Conservation (phyloP, 805 yeast species). For the Cyberlindnera amylophila region DNA sequence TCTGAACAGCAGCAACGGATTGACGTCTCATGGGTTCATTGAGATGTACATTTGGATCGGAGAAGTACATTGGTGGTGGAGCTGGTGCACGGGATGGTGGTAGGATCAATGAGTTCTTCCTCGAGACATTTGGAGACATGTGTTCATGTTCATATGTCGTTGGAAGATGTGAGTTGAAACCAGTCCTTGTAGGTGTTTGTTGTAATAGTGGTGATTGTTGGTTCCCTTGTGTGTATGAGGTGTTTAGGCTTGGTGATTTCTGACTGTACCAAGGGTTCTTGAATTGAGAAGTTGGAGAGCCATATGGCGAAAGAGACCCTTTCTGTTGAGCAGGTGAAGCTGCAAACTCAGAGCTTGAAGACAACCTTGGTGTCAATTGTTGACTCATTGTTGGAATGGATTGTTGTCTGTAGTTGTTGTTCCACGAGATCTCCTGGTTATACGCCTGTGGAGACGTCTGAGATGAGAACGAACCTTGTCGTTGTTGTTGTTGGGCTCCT, state of each 20-base stretch:
- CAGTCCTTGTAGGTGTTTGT: constrained; percentile 22
- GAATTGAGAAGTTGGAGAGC: constrained; percentile 28
- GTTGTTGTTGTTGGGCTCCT: constrained; percentile 5
- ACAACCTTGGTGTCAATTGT: constrained; percentile 20
- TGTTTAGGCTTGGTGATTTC: constrained; percentile 14
- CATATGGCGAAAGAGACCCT: constrained; percentile 21
- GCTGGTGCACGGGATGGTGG: constrained; percentile 46
- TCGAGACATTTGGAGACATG: constrained; percentile 13
- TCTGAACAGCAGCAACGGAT: constrained; percentile 32
- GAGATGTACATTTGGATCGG: constrained; percentile 25
- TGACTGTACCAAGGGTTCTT: constrained; percentile 28
- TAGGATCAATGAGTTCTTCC: constrained; percentile 28
- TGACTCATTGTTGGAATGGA: constrained; percentile 16
- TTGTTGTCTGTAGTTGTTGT: constrained; percentile 19
- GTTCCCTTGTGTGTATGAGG: neutral
- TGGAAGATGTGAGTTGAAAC: constrained; percentile 36
- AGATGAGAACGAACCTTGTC: constrained; percentile 2
- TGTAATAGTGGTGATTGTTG: constrained; percentile 9
- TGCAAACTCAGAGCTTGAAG: constrained; percentile 9
- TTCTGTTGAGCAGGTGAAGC: constrained; percentile 3
- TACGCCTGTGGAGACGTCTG: constrained; percentile 4
- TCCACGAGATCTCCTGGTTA: constrained; percentile 25
- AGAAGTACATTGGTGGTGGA: constrained; percentile 37
- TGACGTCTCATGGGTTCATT: constrained; percentile 35
- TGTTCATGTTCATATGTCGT: constrained; percentile 46